Base-by-base conservation (phyloP, 192 early-diverging fungal genomes). In the Oehlia diaphana region DNA sequence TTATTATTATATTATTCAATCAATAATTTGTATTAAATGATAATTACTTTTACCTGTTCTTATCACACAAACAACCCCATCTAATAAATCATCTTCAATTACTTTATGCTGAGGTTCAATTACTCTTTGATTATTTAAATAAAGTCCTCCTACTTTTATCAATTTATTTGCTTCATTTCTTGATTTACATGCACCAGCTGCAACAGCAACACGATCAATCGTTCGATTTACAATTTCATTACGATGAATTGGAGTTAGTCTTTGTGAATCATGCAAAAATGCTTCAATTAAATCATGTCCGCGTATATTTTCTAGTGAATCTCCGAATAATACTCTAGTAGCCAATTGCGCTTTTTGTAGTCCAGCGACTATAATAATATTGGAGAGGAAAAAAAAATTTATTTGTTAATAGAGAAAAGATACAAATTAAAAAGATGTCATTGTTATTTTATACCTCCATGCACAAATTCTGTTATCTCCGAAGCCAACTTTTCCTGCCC, bases 401-500 rank as follows among this genome's bases (percentile, higher is more conserved):
- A 67, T 65, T 42, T 42, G 21, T 68, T 44, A 74, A n/a, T 66
- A 50, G 35, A 5, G 35, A 35, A 35, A 33, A 71, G 26, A 39
- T 26, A 39, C 7, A 39, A 39, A 39, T 58, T 19, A 66, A 21
- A 21, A 75, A 23, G 16, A 73, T 16, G 16, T 73, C 7, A 26
- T 26, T 26, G 21, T 69, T 7, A 7, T 39, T 39, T 74, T 1
- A 21, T 62, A 53, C 63, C 83, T 74, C 96, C 96, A 77, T 98
- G 97, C 8, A 98, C 92, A 19, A 98, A 86, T 80, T 95, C 94
- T 31, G 96, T 98, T 35, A 92, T 92, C 83, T 98, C 94, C 9
- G 83, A 84, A 2, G 97, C 96, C 19, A 98, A 90, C 23, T 84
- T 71, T 35, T 87, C 86, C 72, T 98, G 97, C 1, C 95, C 95